Conservation (phyloP, 2,329 filamentous ascomycete genomes). For the Arthrobotrys entomopaga region DNA sequence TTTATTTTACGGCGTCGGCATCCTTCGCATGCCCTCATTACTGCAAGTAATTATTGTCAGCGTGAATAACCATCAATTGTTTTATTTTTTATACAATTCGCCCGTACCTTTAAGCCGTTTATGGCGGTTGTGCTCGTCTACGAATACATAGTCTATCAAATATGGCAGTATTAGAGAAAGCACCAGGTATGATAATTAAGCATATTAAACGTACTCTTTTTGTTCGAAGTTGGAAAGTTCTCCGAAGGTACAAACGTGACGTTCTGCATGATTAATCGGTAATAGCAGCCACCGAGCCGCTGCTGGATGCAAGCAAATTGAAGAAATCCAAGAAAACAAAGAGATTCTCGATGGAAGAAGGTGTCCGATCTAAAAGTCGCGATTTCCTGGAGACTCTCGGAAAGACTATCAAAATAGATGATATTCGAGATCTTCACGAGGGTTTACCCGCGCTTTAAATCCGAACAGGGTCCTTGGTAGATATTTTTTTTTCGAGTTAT, state of each 20-base stretch:
- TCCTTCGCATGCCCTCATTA: constrained; percentile 97
- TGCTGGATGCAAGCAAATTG: constrained; percentile 23
- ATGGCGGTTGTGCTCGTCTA: constrained; percentile 97
- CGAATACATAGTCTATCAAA: constrained; percentile 92
- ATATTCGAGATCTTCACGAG: too few relatives aligned
- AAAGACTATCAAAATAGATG: too few relatives aligned
- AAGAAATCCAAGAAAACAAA: not conserved
- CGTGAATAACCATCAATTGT: constrained; percentile 3
- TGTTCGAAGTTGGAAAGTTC: constrained; percentile 34
- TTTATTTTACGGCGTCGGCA: constrained; percentile 96
- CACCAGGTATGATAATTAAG: constrained; percentile 28
- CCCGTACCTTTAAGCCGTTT: constrained; percentile 86
- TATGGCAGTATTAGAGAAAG: constrained; percentile 47
- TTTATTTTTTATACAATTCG: not conserved
- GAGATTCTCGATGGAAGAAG: too few relatives aligned
- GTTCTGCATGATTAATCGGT: constrained; percentile 57
- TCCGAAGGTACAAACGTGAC: constrained; percentile 57
- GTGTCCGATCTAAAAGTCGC: too few relatives aligned
- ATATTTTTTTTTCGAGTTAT: too few relatives aligned
- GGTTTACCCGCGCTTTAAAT: too few relatives aligned
- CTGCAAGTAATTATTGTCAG: constrained; percentile 64
- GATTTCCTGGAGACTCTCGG: too few relatives aligned
- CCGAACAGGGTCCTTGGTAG: too few relatives aligned
- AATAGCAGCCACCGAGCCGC: constrained; percentile 7
- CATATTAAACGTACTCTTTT: constrained; percentile 43